A percentile compares a stretch with the other conserved stretches of the same genome.
These are phyloP conservation scores for Stachybotrys elegans DNA, from an alignment of 2,329 filamentous ascomycete species.

Conservation along the genomic window DNA sequence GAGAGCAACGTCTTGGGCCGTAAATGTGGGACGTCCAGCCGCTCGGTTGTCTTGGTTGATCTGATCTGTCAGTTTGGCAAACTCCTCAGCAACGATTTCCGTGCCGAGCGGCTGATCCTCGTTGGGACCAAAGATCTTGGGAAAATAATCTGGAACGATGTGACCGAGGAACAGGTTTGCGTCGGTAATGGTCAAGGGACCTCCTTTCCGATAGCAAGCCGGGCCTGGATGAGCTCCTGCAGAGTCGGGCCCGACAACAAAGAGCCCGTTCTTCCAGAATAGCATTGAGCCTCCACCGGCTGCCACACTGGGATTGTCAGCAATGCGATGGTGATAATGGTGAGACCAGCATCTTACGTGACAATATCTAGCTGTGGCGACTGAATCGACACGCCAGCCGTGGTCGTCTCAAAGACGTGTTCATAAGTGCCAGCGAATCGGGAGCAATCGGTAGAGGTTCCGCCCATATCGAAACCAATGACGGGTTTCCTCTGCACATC, in stretches of 20 bases:
- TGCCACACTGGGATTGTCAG: conserved; percentile 43
- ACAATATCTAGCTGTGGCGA: conserved; percentile 78
- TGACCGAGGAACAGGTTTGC: conserved; percentile 66
- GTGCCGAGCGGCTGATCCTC: conserved; percentile 51
- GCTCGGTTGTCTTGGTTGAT: conserved; percentile 32
- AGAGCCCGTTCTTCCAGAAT: conserved; percentile 67
- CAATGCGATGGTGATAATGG: too few species aligned
- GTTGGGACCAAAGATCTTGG: conserved; percentile 66
- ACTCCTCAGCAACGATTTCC: conserved; percentile 33
- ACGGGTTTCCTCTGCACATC: conserved; percentile 61
- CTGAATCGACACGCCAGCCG: conserved; percentile 73
- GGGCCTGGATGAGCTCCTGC: conserved; percentile 67
- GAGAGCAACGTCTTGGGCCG: conserved; percentile 28
- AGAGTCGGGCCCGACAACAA: conserved; percentile 68
- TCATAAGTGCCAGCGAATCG: conserved; percentile 50
- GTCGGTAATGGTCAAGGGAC: conserved; percentile 67
- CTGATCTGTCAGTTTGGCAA: conserved; percentile 32
- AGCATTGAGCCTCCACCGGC: conserved; percentile 69
- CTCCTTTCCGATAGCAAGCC: conserved; percentile 68
- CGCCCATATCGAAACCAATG: conserved; percentile 69
- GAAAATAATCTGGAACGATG: conserved; percentile 58
- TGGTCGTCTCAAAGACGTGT: conserved; percentile 65
- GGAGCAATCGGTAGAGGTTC: conserved; percentile 72
- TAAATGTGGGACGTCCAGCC: conserved; percentile 20
- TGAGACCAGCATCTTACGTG: too few species aligned